These are phyloP conservation scores for Hypocrella siamensis DNA, from an alignment of 2,329 filamentous ascomycete species.

Conservation along the genomic window DNA sequence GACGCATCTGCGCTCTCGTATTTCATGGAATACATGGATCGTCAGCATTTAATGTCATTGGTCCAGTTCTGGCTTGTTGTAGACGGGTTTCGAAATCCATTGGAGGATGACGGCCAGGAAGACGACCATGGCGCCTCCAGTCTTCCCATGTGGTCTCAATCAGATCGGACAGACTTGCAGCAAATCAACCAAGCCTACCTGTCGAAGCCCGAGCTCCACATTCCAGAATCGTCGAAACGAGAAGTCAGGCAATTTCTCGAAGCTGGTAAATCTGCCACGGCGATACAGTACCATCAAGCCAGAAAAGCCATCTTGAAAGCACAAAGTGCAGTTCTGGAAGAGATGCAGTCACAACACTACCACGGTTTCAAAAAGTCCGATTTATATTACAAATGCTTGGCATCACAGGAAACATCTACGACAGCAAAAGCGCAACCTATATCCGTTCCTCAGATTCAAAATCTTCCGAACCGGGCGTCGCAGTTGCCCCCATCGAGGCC, in stretches of 20 bases:
- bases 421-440: conserved; percentile 13
- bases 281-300: conserved; percentile 69
- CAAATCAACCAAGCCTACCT: conserved; percentile 89
- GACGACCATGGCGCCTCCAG: conserved; percentile 50
- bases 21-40: conserved; percentile 99
- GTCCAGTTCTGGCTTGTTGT: conserved; percentile 99
- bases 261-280: conserved; percentile 59
- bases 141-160: conserved; percentile 58
- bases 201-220: conserved; percentile 63
- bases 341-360: conserved; percentile 69
- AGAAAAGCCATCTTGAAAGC: conserved; percentile 66
- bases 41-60: conserved; percentile 68
- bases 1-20: conserved; percentile 86
- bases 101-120: conserved; percentile 57
- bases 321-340: conserved; percentile 70
- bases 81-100: conserved; percentile 83
- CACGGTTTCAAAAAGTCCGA: conserved; percentile 83
- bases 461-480: conserved; percentile 13
- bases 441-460: conserved; percentile 4
- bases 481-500: conserved; percentile 28
- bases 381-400: conserved; percentile 88
- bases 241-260: conserved; percentile 64
- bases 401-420: conserved; percentile 55
- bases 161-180: conserved; percentile 73
- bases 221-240: conserved; percentile 52